Evolutionary conservation across 345 rosid species (phyloP).

Genomic region (Streptanthus diversifolius): DNA sequence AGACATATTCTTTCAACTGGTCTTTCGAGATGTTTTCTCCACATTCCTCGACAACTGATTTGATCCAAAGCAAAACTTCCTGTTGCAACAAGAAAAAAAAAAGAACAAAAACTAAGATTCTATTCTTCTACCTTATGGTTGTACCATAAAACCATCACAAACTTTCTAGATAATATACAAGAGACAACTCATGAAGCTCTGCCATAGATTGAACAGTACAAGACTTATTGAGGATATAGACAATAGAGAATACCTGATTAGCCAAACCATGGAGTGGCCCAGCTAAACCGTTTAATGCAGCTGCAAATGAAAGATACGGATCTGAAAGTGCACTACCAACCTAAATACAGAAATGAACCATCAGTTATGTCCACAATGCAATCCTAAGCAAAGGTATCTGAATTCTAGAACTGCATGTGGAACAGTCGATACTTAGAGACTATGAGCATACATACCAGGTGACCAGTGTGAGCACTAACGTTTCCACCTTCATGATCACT

Average conservation of each 20-base stretch:
- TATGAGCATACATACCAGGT: conserved; percentile 49
- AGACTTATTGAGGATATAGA: not conserved
- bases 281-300: conserved; percentile 96
- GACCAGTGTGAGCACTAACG: conserved; percentile 99
- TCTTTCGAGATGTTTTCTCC: conserved; percentile 74
- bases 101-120: not conserved
- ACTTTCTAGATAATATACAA: conserved; percentile 10
- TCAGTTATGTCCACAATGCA: not conserved
- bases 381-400: not conserved
- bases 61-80: conserved; percentile 98
- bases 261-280: conserved; percentile 99
- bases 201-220: not conserved
- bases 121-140: not conserved
- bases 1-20: conserved; percentile 80
- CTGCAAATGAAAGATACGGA: conserved; percentile 97
- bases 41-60: conserved; percentile 86
- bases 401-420: not conserved
- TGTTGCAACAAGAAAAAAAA: conserved; percentile 33
- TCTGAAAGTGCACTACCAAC: conserved; percentile 99
- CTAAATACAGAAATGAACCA: conserved; percentile 39
- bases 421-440: not conserved
- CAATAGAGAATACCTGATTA: conserved; percentile 72
- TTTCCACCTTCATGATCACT: conserved; percentile 99
- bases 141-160: conserved; percentile 12
- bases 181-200: conserved; percentile 1